Conservation (phyloP, 306 rosid genomes). For the Cucumis sativus region DNA sequence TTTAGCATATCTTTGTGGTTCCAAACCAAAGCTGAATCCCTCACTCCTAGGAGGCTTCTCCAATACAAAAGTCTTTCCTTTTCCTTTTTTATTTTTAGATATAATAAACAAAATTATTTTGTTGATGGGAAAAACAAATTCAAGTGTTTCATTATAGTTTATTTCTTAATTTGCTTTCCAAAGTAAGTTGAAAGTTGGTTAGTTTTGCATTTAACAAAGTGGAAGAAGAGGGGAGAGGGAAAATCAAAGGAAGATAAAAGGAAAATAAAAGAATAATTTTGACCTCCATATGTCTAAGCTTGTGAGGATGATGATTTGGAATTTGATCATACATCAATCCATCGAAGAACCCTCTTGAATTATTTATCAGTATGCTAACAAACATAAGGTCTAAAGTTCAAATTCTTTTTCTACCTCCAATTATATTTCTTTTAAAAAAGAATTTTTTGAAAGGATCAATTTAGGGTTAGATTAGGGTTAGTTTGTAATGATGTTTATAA, state of each 20-base stretch:
- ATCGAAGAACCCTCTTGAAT: neutral
- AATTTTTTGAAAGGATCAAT: too few species aligned
- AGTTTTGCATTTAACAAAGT: constrained; percentile 4
- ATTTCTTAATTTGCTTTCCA: constrained; percentile 32
- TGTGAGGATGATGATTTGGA: constrained; percentile 36
- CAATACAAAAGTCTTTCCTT: constrained; percentile 48
- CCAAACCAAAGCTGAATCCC: constrained; percentile 35
- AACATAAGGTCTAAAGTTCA: too few species aligned
- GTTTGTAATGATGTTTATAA: neutral
- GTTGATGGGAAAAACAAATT: constrained; percentile 7
- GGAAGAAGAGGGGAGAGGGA: neutral
- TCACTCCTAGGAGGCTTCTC: constrained; percentile 72
- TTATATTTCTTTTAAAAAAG: too few species aligned
- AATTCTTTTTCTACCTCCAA: too few species aligned
- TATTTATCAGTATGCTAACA: too few species aligned
- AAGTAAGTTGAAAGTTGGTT: constrained; percentile 13
- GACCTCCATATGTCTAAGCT: constrained; percentile 34
- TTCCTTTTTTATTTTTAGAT: too few species aligned
- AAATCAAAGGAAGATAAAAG: neutral
- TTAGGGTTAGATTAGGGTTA: too few species aligned
- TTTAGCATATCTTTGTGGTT: constrained; percentile 36
- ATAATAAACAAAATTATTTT: constrained; percentile 6
- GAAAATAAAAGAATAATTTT: constrained; percentile 14
- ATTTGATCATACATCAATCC: constrained; percentile 8
- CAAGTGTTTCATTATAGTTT: constrained; percentile 34